Conservation (phyloP, 1,284 basidiomycete species). For the Exsudoporus floridanus region DNA sequence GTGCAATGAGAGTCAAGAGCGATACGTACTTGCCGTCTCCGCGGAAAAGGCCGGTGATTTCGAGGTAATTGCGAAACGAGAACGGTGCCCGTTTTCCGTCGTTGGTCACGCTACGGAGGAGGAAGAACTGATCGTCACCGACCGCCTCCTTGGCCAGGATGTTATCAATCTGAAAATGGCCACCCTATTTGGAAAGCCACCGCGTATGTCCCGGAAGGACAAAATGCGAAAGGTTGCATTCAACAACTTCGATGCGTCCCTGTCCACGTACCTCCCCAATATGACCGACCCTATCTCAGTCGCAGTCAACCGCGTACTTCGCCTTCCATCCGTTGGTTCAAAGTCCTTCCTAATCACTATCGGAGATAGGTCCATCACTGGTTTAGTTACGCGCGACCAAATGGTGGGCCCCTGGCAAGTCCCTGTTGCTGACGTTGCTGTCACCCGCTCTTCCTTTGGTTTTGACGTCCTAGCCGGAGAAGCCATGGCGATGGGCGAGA, state of each 20-base stretch:
- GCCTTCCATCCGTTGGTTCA: conserved; percentile 88
- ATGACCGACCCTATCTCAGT: conserved; percentile 49
- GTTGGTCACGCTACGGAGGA: conserved; percentile 86
- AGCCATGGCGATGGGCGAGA: conserved; percentile 98
- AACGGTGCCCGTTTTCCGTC: conserved; percentile 90
- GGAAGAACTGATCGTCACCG: conserved; percentile 86
- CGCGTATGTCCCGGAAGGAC: conserved; percentile 85
- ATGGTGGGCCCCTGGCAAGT: conserved; percentile 99
- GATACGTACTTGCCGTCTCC: conserved; percentile 90
- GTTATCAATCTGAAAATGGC: conserved; percentile 93
- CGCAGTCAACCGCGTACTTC: conserved; percentile 82
- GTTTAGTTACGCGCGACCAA: conserved; percentile 93
- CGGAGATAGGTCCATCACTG: conserved; percentile 92
- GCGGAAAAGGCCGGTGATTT: conserved; percentile 63
- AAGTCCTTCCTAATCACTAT: conserved; percentile 99
- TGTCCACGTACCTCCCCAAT: conserved; percentile 63
- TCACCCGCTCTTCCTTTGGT: conserved; percentile 92
- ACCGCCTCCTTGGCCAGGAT: conserved; percentile 76
- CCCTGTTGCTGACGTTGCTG: conserved; percentile 95
- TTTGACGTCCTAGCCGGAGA: conserved; percentile 85
- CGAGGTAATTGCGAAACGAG: conserved; percentile 78
- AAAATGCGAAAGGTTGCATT: conserved; percentile 51
- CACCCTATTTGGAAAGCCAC: conserved; percentile 95
- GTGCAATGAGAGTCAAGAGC: conserved; percentile 99
- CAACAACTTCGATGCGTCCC: conserved; percentile 69